Evolutionary conservation across 805 yeast species (phyloP), one percentile per base, ranked within the genome.

Genomic region (Wickerhamomyces hampshirensis): DNA sequence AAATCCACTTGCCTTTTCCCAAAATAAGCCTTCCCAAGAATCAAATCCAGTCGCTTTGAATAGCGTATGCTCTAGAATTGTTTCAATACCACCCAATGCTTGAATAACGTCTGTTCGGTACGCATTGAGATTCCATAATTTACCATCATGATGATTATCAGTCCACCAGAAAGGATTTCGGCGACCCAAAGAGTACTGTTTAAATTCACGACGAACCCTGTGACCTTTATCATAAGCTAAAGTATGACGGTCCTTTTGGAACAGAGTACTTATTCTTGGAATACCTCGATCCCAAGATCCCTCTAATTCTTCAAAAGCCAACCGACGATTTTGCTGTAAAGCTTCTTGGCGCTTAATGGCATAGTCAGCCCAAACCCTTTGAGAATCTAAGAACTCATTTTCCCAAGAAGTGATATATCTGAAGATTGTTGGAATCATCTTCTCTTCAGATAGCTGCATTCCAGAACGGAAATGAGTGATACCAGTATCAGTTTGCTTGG

Each of bases 1-100:
- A 57, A 89, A 93, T 0, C 98, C 98, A 18, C 95, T 80, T 0
- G 95, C 95, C 56, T 89, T 89, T 55, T 93, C 98, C 99, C 99
- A 93, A 60, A 93, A 93, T 18, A 93, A 66, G 5, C 98, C 98
- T 64, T 93, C 99, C 98, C 98, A 93, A 7, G 94, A 84, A 48
- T 84, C 95, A 55, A 93, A 93, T 0, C 98, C 99, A 2, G 99
- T 93, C 10, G 95, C 99, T 56, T 84, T 87, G 67, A 93, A 93
- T 31, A 93, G 62, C 0, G 98, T 88, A 51, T 93, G 99, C 53
- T 91, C 98, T 42, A 93, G 60, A 55, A 93, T 93, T 0, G 98
- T 87, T 52, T 91, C 97, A 40, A 93, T 84, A 34, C 99, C 99
- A 31, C 99, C 99, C 4, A 93, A 69, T 0, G 98, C 95, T 60